Conservation (phyloP, 2,329 filamentous ascomycete species). For the Colletotrichum sidae region DNA sequence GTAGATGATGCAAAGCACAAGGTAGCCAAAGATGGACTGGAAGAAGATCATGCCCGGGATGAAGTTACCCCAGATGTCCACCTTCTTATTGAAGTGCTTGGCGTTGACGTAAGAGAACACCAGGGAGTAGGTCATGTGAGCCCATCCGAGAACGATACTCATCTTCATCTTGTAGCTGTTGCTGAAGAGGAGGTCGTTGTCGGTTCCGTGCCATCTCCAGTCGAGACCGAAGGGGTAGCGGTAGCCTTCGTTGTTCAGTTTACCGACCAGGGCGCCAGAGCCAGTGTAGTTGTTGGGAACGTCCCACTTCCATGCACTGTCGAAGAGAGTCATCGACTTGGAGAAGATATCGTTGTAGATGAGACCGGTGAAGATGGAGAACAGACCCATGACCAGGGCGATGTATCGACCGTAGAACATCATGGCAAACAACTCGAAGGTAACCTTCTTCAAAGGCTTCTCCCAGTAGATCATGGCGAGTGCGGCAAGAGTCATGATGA, state of each 20-base stretch:
- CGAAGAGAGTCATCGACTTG: conserved; percentile 88
- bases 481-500: conserved; percentile 87
- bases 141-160: conserved; percentile 96
- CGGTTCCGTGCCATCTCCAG: conserved; percentile 95
- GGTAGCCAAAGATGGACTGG: conserved; percentile 97
- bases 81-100: conserved; percentile 91
- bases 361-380: conserved; percentile 96
- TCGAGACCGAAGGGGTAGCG: conserved; percentile 96
- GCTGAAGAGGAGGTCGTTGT: conserved; percentile 94
- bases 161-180: conserved; percentile 99
- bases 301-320: conserved; percentile 87
- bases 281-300: conserved; percentile 75
- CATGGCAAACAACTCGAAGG: conserved; percentile 96
- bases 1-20: conserved; percentile 93
- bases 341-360: conserved; percentile 99
- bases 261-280: conserved; percentile 72
- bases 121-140: conserved; percentile 98
- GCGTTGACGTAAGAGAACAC: conserved; percentile 94
- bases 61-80: conserved; percentile 98
- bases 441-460: conserved; percentile 90
- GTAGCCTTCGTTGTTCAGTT: conserved; percentile 76
- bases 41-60: conserved; percentile 99
- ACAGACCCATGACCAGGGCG: conserved; percentile 96
- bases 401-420: conserved; percentile 99
- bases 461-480: conserved; percentile 97